phyloP scores from a whole-genome alignment of 371 early-diverging fungal genomes.

The Mucor sp. region DNA sequence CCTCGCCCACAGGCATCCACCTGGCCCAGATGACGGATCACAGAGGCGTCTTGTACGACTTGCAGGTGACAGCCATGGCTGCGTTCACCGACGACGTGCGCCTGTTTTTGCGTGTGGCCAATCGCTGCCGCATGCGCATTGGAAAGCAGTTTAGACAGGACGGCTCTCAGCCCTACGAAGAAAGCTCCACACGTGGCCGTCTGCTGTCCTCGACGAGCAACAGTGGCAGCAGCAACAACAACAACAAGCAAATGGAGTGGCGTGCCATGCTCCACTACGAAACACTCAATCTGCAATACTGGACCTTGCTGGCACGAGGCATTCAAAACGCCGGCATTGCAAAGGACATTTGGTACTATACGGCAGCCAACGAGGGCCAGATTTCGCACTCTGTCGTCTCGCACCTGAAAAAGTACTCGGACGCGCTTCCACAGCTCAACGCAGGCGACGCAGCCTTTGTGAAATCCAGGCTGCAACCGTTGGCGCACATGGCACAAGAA shows the following conservation, averaged over 20 bases:
- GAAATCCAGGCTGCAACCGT: constrained; percentile 23
- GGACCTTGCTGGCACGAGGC: constrained; percentile 52
- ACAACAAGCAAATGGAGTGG: constrained; percentile 16
- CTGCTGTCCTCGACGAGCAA: constrained; percentile 6
- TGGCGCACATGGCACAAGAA: constrained; percentile 37
- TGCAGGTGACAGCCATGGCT: constrained; percentile 64
- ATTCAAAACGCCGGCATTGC: constrained; percentile 46
- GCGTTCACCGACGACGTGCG: constrained; percentile 68
- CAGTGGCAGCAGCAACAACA: background rate
- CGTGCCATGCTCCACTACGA: constrained; percentile 35
- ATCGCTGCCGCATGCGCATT: constrained; percentile 66
- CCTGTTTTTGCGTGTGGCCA: constrained; percentile 61
- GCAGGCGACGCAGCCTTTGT: constrained; percentile 24
- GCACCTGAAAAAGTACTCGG: constrained; percentile 23
- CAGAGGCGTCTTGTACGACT: constrained; percentile 64
- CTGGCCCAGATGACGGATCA: constrained; percentile 66
- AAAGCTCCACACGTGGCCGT: constrained; percentile 19
- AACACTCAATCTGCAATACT: constrained; percentile 54
- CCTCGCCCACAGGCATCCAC: constrained; percentile 62
- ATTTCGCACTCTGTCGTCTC: constrained; percentile 32
- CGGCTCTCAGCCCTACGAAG: constrained; percentile 49
- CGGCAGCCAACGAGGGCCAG: constrained; percentile 26
- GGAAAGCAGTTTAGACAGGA: constrained; percentile 47
- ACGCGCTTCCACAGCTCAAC: constrained; percentile 8
- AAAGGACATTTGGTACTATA: constrained; percentile 43